These are phyloP conservation scores for Vitis cinerea DNA, from an alignment of 164 flowering plant species.

Conservation along the genomic window DNA sequence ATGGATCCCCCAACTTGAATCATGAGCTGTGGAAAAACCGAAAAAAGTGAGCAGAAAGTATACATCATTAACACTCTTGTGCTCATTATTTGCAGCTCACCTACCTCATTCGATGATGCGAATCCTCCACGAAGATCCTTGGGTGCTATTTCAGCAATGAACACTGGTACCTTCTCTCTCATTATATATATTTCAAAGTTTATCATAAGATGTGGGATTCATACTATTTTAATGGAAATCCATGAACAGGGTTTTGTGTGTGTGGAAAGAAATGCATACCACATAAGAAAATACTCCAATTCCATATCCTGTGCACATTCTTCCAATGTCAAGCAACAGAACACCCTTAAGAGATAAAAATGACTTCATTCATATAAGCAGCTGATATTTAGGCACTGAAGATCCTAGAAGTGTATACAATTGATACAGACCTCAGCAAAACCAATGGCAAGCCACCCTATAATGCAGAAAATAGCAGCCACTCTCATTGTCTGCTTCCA, in stretches of 20 bases:
- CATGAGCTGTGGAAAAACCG: constrained; percentile 41
- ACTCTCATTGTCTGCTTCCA: constrained; percentile 57
- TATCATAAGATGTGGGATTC: no score
- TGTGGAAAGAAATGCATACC: constrained; percentile 30
- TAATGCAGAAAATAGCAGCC: constrained; percentile 43
- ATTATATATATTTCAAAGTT: not conserved
- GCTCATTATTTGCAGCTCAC: no score
- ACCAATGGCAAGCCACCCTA: constrained; percentile 62
- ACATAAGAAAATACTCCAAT: constrained; percentile 70
- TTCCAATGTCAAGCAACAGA: constrained; percentile 52
- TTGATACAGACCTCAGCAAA: constrained; percentile 42
- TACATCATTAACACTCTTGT: no score
- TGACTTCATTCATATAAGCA: constrained; percentile 20
- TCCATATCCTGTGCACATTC: constrained; percentile 62
- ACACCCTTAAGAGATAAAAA: constrained; percentile 35
- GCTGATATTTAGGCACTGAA: constrained; percentile 16
- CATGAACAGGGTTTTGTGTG: no score
- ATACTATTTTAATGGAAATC: no score
- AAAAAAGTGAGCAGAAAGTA: not conserved
- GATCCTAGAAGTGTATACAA: not conserved
- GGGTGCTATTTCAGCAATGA: constrained; percentile 70
- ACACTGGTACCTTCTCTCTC: constrained; percentile 56
- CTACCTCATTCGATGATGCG: constrained; percentile 62
- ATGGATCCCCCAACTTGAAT: constrained; percentile 52
- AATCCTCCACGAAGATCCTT: constrained; percentile 65